These are phyloP conservation scores for Colletotrichum melonis DNA, from an alignment of 2,329 filamentous ascomycete genomes.

Conservation along the genomic window DNA sequence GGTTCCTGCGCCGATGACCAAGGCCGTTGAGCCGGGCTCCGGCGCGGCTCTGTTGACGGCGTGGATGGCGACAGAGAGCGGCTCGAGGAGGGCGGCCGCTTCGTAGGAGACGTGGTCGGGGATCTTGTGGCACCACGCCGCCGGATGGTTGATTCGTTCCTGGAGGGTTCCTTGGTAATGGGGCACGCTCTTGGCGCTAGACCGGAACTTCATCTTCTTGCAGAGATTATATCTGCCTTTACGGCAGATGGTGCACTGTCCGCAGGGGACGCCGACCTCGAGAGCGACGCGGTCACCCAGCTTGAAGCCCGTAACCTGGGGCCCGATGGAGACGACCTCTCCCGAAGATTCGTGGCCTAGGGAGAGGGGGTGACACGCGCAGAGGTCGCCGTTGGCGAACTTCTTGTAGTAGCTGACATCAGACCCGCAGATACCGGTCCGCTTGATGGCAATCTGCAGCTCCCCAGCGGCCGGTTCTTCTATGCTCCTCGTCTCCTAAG, in stretches of 20 bases:
- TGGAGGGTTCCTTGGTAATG: slow-evolving; percentile 73
- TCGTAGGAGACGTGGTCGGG: slow-evolving; percentile 69
- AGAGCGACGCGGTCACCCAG: slow-evolving; percentile 69
- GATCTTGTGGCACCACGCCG: slow-evolving; percentile 73
- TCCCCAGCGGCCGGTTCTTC: slow-evolving; percentile 61
- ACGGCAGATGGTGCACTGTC: slow-evolving; percentile 61
- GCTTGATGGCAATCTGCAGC: slow-evolving; percentile 73
- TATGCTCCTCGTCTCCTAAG: slow-evolving; percentile 62
- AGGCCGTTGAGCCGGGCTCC: slow-evolving; percentile 63
- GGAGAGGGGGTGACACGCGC: slow-evolving; percentile 72
- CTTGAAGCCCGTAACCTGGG: slow-evolving; percentile 62
- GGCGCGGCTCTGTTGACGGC: slow-evolving; percentile 67
- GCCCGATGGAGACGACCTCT: slow-evolving; percentile 66
- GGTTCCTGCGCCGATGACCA: slow-evolving; percentile 75
- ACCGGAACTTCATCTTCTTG: slow-evolving; percentile 70
- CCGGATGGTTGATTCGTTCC: slow-evolving; percentile 72
- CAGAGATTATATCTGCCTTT: slow-evolving; percentile 71
- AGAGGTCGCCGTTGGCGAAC: slow-evolving; percentile 77
- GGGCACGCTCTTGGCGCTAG: slow-evolving; percentile 71
- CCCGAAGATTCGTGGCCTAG: slow-evolving; percentile 73
- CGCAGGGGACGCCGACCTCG: slow-evolving; percentile 67
- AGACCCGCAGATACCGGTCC: slow-evolving; percentile 77
- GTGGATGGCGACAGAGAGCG: slow-evolving; percentile 71
- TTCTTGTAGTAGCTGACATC: slow-evolving; percentile 80
- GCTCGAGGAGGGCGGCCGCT: slow-evolving; percentile 70